phyloP scores from a whole-genome alignment of 1,284 basidiomycete genomes.

The Malassezia equina region DNA sequence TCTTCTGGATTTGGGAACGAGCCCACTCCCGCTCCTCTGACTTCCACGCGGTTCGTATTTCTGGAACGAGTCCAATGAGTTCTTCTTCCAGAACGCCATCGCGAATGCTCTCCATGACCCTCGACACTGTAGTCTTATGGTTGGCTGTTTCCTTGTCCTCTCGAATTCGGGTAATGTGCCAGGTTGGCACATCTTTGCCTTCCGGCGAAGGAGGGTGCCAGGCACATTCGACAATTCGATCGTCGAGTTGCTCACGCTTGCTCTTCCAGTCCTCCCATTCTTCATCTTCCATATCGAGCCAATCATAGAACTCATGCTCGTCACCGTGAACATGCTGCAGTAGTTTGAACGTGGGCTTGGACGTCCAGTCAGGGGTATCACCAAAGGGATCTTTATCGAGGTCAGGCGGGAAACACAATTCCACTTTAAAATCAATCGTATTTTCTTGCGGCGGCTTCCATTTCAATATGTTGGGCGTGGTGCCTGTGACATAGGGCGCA shows the following conservation, averaged over 20 bases:
- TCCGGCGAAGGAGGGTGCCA: constrained; percentile 10
- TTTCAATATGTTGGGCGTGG: constrained; percentile 77
- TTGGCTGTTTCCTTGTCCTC: constrained; percentile 45
- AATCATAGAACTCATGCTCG: constrained; percentile 73
- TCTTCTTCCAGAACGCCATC: constrained; percentile 34
- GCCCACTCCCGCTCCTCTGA: constrained; percentile 21
- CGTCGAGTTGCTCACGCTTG: constrained; percentile 76
- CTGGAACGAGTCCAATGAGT: constrained; percentile 25
- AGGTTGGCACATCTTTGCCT: constrained; percentile 21
- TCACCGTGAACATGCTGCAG: constrained; percentile 57
- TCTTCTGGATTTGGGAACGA: constrained; percentile 7
- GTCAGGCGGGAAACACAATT: constrained; percentile 74
- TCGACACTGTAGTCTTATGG: constrained; percentile 35
- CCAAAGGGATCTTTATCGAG: constrained; percentile 31
- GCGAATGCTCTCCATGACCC: constrained; percentile 36
- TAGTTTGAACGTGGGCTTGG: constrained; percentile 77
- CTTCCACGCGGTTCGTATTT: constrained; percentile 37
- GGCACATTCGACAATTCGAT: constrained; percentile 79
- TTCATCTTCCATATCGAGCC: constrained; percentile 71
- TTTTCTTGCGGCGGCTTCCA: constrained; percentile 99
- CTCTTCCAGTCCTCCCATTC: constrained; percentile 90
- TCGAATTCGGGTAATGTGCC: constrained; percentile 40
- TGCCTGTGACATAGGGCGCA: constrained; percentile 75
- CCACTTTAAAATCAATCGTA: constrained; percentile 90
- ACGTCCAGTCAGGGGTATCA: constrained; percentile 61